Conservation (phyloP, 495 filamentous ascomycete genomes). For the Penicillium macrosclerotiorum region DNA sequence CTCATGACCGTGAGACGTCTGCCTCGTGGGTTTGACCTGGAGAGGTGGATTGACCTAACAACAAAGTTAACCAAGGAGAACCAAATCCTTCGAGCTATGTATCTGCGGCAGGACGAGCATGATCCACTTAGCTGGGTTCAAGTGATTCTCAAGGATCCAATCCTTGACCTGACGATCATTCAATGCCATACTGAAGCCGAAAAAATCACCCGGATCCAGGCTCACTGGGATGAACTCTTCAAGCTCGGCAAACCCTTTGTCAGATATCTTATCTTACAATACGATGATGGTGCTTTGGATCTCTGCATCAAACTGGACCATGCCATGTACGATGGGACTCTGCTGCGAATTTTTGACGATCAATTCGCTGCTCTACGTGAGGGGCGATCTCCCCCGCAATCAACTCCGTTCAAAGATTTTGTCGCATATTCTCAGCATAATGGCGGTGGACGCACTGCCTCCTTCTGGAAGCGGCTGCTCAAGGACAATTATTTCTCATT, state of each 20-base stretch:
- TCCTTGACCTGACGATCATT: slow-evolving; percentile 3
- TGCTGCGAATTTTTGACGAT: slow-evolving; percentile 22
- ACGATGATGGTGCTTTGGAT: slow-evolving; percentile 9
- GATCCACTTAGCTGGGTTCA: slow-evolving; percentile 12
- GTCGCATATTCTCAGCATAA: slow-evolving; percentile 7
- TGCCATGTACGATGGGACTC: slow-evolving; percentile 20
- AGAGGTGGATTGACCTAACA: slow-evolving; percentile 11
- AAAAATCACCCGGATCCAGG: slow-evolving; percentile 5
- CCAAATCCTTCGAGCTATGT: slow-evolving; percentile 19
- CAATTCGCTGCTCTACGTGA: slow-evolving; percentile 14
- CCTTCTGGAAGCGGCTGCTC: slow-evolving; percentile 12
- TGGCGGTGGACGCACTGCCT: slow-evolving; percentile 1
- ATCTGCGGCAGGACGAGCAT: not conserved
- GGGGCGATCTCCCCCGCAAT: slow-evolving; percentile 1
- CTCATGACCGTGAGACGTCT: slow-evolving; percentile 18
- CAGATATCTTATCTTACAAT: slow-evolving; percentile 12
- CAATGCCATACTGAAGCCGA: slow-evolving; percentile 6
- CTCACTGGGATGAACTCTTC: slow-evolving; percentile 13
- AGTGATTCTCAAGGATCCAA: slow-evolving; percentile 8
- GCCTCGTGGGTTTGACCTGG: not conserved
- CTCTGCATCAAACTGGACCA: slow-evolving; percentile 20
- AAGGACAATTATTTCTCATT: slow-evolving; percentile 8
- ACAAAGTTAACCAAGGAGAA: slow-evolving; percentile 12
- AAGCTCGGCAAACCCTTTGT: slow-evolving; percentile 16
- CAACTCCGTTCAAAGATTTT: slow-evolving; percentile 18